Percentiles rank a stretch among this genome's conserved stretches.
These are phyloP conservation scores for Selaginella tamariscina DNA, from an alignment of 75 land plant genomes.

Conservation along the genomic window DNA sequence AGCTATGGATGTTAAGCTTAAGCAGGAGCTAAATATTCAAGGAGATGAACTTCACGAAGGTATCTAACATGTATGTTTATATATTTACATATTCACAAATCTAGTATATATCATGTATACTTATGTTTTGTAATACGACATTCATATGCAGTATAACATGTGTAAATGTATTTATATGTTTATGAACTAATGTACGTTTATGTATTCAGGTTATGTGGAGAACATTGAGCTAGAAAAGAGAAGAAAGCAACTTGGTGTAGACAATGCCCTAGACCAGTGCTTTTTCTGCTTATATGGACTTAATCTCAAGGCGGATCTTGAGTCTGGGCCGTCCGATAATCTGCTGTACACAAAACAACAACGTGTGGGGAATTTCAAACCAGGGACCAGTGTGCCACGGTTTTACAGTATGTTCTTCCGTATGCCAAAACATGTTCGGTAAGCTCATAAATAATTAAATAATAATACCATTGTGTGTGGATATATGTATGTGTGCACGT, in stretches of 20 bases:
- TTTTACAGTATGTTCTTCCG: constrained; percentile 79
- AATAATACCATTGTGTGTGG: neutral
- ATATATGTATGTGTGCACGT: too few species aligned
- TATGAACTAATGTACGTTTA: neutral
- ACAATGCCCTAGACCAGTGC: constrained; percentile 85
- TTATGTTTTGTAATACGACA: too few species aligned
- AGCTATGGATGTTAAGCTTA: constrained; percentile 44
- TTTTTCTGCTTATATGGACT: constrained; percentile 97
- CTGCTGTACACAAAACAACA: constrained; percentile 68
- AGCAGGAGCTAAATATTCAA: neutral
- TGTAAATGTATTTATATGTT: neutral
- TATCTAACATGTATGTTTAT: too few species aligned
- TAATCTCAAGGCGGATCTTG: constrained; percentile 57
- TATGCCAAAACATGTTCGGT: constrained; percentile 90
- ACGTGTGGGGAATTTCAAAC: constrained; percentile 89
- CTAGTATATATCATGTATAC: too few species aligned
- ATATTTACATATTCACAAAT: too few species aligned
- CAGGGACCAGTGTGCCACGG: constrained; percentile 96
- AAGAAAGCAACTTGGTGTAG: constrained; percentile 57
- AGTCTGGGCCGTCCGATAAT: constrained; percentile 65
- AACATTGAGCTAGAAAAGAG: constrained; percentile 42
- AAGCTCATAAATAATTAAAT: constrained; percentile 11
- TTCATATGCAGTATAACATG: neutral
- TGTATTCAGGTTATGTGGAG: constrained; percentile 4
- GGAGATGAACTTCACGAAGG: too few species aligned